These are phyloP conservation scores for Magnusiomyces starmeri DNA, from an alignment of 1,139 yeast species.

Conservation along the genomic window DNA sequence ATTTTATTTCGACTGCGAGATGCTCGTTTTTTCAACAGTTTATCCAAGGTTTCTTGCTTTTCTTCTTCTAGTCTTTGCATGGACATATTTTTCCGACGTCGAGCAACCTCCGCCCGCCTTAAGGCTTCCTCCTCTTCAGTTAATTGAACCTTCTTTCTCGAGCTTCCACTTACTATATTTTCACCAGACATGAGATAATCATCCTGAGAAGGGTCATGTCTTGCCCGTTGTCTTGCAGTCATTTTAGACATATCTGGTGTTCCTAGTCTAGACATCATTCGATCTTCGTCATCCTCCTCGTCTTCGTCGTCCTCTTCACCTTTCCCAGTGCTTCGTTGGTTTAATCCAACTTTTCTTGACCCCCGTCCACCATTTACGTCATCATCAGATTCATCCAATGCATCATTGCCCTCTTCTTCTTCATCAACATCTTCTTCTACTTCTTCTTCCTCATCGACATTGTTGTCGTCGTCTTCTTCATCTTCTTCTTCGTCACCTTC, in stretches of 20 bases:
- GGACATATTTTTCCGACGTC: conserved; percentile 79
- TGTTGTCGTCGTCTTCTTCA: conserved; percentile 15
- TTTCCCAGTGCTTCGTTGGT: neutral
- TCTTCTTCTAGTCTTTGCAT: conserved; percentile 85
- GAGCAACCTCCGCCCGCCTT: conserved; percentile 78
- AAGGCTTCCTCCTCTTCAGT: conserved; percentile 81
- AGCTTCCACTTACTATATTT: conserved; percentile 15
- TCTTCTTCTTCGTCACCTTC: conserved; percentile 21
- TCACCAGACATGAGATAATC: conserved; percentile 27
- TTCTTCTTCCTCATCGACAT: conserved; percentile 23
- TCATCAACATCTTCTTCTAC: conserved; percentile 17
- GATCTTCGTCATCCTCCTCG: conserved; percentile 19
- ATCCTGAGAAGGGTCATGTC: conserved; percentile 21
- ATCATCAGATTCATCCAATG: conserved; percentile 26
- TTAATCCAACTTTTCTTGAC: conserved; percentile 1
- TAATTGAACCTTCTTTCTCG: conserved; percentile 42
- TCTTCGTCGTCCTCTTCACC: neutral
- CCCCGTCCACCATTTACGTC: neutral
- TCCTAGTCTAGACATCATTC: conserved; percentile 28
- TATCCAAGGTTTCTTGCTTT: conserved; percentile 82
- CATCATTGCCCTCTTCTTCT: conserved; percentile 20
- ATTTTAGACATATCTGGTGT: conserved; percentile 32
- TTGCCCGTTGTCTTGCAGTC: conserved; percentile 39
- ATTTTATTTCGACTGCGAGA: conserved; percentile 32
- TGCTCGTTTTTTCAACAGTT: conserved; percentile 77